Base-by-base conservation (phyloP, 139 green algal species). In the Prasinococcaceae sp. region DNA sequence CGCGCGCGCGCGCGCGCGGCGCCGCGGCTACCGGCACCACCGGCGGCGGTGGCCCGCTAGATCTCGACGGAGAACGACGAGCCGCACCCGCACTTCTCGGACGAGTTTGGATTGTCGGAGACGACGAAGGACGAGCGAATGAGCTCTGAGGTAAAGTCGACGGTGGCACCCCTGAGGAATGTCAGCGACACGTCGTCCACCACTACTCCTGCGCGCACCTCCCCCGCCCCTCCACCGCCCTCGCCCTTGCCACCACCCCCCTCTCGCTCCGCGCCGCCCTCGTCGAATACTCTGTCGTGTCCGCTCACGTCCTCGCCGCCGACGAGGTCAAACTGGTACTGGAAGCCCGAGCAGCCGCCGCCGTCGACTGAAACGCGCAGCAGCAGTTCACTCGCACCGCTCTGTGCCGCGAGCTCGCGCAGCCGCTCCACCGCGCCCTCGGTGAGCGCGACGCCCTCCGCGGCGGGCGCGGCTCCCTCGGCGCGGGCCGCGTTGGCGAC, bases 341-440 rank as follows among this genome's bases (percentile, higher is more conserved):
- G 83, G 47, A 92, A 96, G 22, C 87, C 87, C n/a, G 74, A 86
- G 69, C 87, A 96, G 32, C 87, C 87, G 14, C 86, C 86, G 24
- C 78, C 83, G 42, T 94, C 83, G 20, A 95, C 84, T 27, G 70
- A 77, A 1, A 95, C 51, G 3, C 86, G 65, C 25, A 95, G 66
- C 8, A 76, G n/a, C n/a, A n/a, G n/a, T n/a, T n/a, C n/a, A n/a
- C n/a, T n/a, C n/a, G n/a, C n/a, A 56, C 48, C 41, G 72, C 49
- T 28, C 47, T n/a, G n/a, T n/a, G n/a, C 36, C 19, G 67, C 41
- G 27, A 86, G 51, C 51, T 84, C 61, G 4, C 62, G 50, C 0
- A 86, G 60, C n/a, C 74, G 47, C 63, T 79, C 55, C 27, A 70
- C 25, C 3, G 58, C 47, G 28, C 8, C 26, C 3, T 64, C n/a